Evolutionary conservation across 2,329 filamentous ascomycete genomes (phyloP), one percentile per base, ranked within the genome.

Genomic region (Epichloe baconii): DNA sequence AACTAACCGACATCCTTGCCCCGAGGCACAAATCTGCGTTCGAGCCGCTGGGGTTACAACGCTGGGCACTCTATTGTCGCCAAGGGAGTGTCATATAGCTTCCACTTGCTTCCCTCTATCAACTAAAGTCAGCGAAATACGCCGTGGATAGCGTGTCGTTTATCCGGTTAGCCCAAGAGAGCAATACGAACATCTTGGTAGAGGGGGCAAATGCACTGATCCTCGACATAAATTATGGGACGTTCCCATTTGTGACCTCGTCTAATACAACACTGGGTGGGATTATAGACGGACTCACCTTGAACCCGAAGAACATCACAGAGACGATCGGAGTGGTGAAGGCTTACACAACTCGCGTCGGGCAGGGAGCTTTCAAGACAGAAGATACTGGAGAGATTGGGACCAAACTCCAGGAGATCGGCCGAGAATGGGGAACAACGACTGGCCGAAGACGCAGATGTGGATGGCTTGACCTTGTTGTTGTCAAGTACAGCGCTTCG

Each of bases 91-190:
- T 21, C 19, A 21, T 21, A 3, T 21, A 21, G 19, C 19, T 21
- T 21, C 19, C 19, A 21, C 19, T 21, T 21, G 19, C 19, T 21
- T 21, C 19, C 19, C 19, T 21, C 19, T 21, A 21, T 21, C 19
- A 79, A 34, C 65, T 69, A 53, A 73, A 73, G 59, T 72, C 88
- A 31, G 72, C 72, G 7, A 26, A 26, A 8, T 85, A 79, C 57
- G 76, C 82, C 54, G 72, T 87, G 54, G 85, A 90, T 61, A 80
- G 79, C 53, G 76, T 86, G 31, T 72, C 78, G 40, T 78, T 85
- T 49, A 78, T 88, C 61, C 69, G 74, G 52, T 70, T 71, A 10
- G 82, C 80, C 1, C 80, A 86, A 62, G 67, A 77, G 51, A 69
- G 70, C 51, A 75, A 79, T 38, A 71, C 70, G 38, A 76, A 76